Evolutionary conservation across 2,329 filamentous ascomycete genomes (phyloP), one percentile per base, ranked within the genome.

Genomic region (Plectosphaerella plurivora): DNA sequence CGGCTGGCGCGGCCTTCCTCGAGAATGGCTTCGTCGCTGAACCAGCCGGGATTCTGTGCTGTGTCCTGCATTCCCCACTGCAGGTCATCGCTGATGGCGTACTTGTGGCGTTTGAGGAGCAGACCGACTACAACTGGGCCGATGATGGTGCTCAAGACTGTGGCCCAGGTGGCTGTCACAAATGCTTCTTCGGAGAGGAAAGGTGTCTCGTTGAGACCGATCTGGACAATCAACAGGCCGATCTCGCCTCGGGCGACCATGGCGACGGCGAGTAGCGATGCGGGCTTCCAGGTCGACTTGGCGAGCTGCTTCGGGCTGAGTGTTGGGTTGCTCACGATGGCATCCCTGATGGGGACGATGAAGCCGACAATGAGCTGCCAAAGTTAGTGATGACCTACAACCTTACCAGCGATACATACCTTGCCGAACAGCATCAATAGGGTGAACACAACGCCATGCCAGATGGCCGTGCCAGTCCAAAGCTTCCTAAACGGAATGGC

Each of bases 241-340:
- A 85, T 81, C 59, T 86, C 82, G 4, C 82, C 82, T 24, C 82
- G 71, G 0, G 81, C 76, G 1, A 81, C 75, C 81, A 85, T 84
- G 5, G 81, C 82, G 39, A 75, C 65, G 5, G 78, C 79, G 7
- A 85, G 65, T 11, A 86, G 76, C 1, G 74, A 67, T 2, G 78
- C 71, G 1, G 82, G 79, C 53, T 83, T 79, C 3, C 55, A 56
- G 39, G 54, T 52, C 81, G 66, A 1, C 18, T 42, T 45, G 15
- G 53, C 37, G 42, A 57, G 47, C 16, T 46, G 45, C 22, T 35
- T 20, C 6, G 51, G n/a, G 47, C 15, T 4, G 20, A 24, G 20
- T 28, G 45, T 8, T 12, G 50, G 52, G 35, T 54, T 49, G 41
- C 49, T 39, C 18, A 20, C 51, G 16, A 51, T 11, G 12, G 79